Evolutionary conservation across 305 asterid genomes (phyloP), one percentile per base, ranked within the genome.

Genomic region (Fraxinus velutina): DNA sequence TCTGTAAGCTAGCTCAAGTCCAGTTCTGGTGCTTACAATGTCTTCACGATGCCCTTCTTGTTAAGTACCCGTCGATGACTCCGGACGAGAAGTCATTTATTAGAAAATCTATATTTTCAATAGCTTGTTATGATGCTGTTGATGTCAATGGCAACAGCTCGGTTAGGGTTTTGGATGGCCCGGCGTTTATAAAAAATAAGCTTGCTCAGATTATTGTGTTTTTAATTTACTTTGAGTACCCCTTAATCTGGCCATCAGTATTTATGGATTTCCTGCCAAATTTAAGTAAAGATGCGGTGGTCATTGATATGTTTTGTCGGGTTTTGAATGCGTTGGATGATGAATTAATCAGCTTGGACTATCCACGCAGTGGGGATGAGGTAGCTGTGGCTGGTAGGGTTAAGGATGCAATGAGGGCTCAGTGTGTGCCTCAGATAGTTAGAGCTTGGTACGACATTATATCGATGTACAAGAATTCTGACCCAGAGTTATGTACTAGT

Each of bases 11-110:
- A 2, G 91, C 88, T 34, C 91, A 92, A 89, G 99, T 96, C 71
- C 97, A 96, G 88, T 96, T 96, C 47, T 96, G 99, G 99, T 89
- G 97, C 80, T 84, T 96, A 83, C 99, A 96, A 88, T 89, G 95
- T 84, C 88, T 89, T 80, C 94, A 91, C 21, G 99, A 92, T 76
- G 90, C 75, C 21, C 87, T 96, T 76, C 95, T 90, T 6, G 83
- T 68, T 78, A 91, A 91, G 3, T 94, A 90, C 82, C 81, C 88
- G 0, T 89, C 94, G 42, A 91, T 94, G 95, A 42, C 91, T 32
- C 73, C 52, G 6, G 93, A 94, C 77, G 97, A 96, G 92, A 93
- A 88, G 88, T 83, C 89, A 9, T 93, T 94, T 73, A 86, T 96
- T 57, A 79, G 97, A 85, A 91, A 90, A 36, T 90, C 97, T 0